Evolutionary conservation across 768 basidiomycete genomes (phyloP).

Genomic region (Leccinum imitatum): DNA sequence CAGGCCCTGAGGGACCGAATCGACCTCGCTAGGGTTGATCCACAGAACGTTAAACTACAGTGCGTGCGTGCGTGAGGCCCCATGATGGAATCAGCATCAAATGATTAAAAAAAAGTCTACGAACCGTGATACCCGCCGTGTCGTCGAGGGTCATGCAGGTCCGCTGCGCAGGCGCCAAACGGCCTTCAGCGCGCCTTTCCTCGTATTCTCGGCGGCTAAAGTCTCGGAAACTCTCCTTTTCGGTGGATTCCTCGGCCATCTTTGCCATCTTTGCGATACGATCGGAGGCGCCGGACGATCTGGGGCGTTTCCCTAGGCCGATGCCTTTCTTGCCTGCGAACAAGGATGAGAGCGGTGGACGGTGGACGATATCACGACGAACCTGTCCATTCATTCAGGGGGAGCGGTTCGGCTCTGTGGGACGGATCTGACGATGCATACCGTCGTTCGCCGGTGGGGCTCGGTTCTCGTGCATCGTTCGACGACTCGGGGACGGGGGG

Average conservation of each 20-base stretch:
- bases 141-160: slow-evolving; percentile 80
- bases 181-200: slow-evolving; percentile 69
- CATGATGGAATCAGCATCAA: slow-evolving; percentile 8
- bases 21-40: slow-evolving; percentile 64
- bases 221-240: slow-evolving; percentile 63
- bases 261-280: slow-evolving; percentile 73
- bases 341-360: slow-evolving; percentile 7
- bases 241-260: slow-evolving; percentile 47
- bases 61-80: not conserved
- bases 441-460: slow-evolving; percentile 3
- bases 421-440: slow-evolving; percentile 9
- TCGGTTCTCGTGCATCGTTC: slow-evolving; percentile 4
- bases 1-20: slow-evolving; percentile 71
- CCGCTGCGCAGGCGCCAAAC: slow-evolving; percentile 67
- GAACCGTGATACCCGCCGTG: slow-evolving; percentile 56
- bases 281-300: slow-evolving; percentile 62
- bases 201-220: slow-evolving; percentile 73
- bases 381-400: slow-evolving; percentile 84
- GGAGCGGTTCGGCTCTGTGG: slow-evolving; percentile 67
- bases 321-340: slow-evolving; percentile 75
- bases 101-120: slow-evolving; percentile 2
- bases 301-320: slow-evolving; percentile 64
- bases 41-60: slow-evolving; percentile 78
- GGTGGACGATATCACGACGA: slow-evolving; percentile 23
- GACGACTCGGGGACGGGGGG: slow-evolving; percentile 3